Conservation (phyloP, 129 eudicot species). For the Chrysanthemum seticuspe region DNA sequence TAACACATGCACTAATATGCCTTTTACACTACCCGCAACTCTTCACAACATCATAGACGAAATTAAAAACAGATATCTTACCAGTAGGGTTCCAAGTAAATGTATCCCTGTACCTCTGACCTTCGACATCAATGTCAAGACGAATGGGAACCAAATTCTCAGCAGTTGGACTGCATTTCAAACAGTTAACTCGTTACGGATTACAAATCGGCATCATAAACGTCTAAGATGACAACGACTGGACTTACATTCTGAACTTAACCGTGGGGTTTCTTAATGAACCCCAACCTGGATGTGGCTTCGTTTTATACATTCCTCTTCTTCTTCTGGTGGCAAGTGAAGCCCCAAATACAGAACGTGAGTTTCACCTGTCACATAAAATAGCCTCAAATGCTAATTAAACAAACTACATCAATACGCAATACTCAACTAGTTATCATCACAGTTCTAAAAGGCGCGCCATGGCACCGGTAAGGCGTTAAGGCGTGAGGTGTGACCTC, state of each 20-base stretch:
- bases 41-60: not conserved
- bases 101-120: conserved; percentile 80
- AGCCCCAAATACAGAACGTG: not conserved
- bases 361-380: conserved; percentile 12
- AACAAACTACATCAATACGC: not conserved
- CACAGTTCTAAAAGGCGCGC: no score
- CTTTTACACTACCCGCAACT: no score
- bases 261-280: conserved; percentile 53
- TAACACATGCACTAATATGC: no score
- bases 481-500: no score
- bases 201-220: no score
- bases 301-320: conserved; percentile 38
- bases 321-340: not conserved
- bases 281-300: conserved; percentile 58
- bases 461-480: no score
- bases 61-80: not conserved
- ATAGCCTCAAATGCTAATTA: not conserved
- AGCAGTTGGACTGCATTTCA: conserved; percentile 73
- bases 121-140: conserved; percentile 83
- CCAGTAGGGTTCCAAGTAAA: conserved; percentile 77
- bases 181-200: not conserved
- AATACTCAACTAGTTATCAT: no score
- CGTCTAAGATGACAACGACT: no score
- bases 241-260: conserved; percentile 79
- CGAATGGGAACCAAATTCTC: conserved; percentile 89